These are phyloP conservation scores for Trichoderma reesei DNA, from an alignment of 495 filamentous ascomycete genomes.

Conservation along the genomic window DNA sequence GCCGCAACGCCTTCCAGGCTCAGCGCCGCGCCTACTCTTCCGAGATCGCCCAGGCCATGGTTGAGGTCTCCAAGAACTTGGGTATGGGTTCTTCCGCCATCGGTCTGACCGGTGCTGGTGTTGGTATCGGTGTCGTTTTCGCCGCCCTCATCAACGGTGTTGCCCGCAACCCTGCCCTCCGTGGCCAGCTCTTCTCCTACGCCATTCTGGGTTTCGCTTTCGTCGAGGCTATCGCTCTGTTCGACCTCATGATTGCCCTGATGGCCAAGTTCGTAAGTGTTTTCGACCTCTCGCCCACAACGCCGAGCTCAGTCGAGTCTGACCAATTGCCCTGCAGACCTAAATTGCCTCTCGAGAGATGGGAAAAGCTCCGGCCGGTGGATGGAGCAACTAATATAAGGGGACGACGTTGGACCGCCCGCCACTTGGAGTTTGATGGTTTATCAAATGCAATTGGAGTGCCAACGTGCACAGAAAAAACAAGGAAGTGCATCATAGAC, in stretches of 20 bases:
- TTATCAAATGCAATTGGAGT: conserved; percentile 8
- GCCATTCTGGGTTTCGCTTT: conserved; percentile 91
- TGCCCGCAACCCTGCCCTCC: conserved; percentile 82
- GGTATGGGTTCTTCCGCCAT: conserved; percentile 81
- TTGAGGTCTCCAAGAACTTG: conserved; percentile 78
- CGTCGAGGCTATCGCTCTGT: conserved; percentile 87
- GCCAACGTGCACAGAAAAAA: conserved; percentile 7
- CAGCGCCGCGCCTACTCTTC: conserved; percentile 66
- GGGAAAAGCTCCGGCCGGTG: conserved; percentile 7
- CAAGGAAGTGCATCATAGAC: conserved; percentile 8
- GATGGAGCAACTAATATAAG: conserved; percentile 8
- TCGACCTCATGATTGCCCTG: conserved; percentile 88
- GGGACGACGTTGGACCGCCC: conserved; percentile 8
- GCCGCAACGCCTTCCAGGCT: conserved; percentile 52
- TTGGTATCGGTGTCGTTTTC: conserved; percentile 90
- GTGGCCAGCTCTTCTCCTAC: conserved; percentile 86
- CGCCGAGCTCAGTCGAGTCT: neutral
- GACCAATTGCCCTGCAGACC: neutral
- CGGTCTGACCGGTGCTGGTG: conserved; percentile 84
- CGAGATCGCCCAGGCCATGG: conserved; percentile 75
- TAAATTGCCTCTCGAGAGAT: conserved; percentile 9
- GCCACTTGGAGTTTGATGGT: conserved; percentile 7
- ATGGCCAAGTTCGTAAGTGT: conserved; percentile 64
- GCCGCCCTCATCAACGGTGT: conserved; percentile 72
- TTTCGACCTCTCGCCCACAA: neutral